Base-by-base conservation (phyloP, 176 grass and related monocot genomes). In the Elymus sibiricus region DNA sequence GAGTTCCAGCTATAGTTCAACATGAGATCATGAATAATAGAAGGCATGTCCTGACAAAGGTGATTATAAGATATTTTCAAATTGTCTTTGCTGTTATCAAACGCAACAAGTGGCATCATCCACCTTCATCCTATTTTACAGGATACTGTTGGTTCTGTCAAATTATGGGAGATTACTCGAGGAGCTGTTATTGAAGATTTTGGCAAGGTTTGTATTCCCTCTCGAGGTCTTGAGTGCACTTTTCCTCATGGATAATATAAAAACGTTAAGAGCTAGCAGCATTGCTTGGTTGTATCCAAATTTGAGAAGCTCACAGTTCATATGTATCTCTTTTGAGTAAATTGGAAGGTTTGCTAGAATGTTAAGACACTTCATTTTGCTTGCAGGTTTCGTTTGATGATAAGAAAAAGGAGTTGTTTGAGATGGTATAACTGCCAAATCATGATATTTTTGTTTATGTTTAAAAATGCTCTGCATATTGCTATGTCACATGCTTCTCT, bases 11-110 rank as follows among this genome's bases (percentile, higher is more conserved):
- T 85, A 99, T 96, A 84, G 82, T 94, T 86, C 88, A 94, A 64
- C 92, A 99, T 86, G 97, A 96, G 81, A 99, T 99, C 79, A 91
- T 99, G 89, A 99, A 99, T 84, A 94, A 99, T 29, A 92, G 92
- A 73, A 95, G 97, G 80, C 90, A 96, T 94, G 97, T 99, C 65
- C 83, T 96, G 78, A 99, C 97, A 49, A 94, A 99, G 97, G 97
- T 99, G 80, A 88, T 68, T 83, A 78, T 65, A 67, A 46, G 17
- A 19, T 82, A 81, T 77, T 16, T 56, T 77, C 40, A 69, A 78
- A 64, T 29, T 74, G 9, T 84, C n/a, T n/a, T 7, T 79, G 61
- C 37, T 73, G 25, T 82, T 72, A 35, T 60, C 49, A 58, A 83
- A 56, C 11, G 21, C 78, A 71, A 64, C 12, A 70, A 83, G 68